Evolutionary conservation across 306 rosid species (phyloP).

Genomic region (barrel medic (Medicago truncatula)): DNA sequence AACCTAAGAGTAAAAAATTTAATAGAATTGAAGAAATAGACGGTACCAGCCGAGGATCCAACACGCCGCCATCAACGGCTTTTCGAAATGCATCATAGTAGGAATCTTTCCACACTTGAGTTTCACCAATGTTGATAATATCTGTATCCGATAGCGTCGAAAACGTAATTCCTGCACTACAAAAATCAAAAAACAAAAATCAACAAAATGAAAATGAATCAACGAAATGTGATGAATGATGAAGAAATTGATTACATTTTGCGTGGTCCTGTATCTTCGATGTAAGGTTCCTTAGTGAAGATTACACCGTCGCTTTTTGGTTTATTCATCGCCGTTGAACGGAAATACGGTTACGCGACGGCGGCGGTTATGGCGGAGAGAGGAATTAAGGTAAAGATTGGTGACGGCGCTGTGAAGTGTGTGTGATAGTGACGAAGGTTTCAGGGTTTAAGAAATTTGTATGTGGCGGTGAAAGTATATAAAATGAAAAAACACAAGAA

Average conservation of each 20-base stretch:
- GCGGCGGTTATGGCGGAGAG: no score
- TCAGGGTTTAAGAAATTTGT: no score
- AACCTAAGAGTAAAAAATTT: neutral
- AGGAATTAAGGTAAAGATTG: no score
- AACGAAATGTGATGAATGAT: neutral
- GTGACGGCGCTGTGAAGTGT: no score
- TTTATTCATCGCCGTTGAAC: conserved; percentile 44
- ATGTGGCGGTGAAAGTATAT: no score
- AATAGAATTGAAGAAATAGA: neutral
- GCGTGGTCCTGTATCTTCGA: conserved; percentile 76
- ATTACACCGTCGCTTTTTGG: conserved; percentile 52
- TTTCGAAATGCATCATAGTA: conserved; percentile 59
- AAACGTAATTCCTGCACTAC: conserved; percentile 73
- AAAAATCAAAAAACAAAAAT: conserved; percentile 14
- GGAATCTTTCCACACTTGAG: conserved; percentile 62
- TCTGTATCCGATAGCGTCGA: conserved; percentile 69
- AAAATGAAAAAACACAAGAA: no score
- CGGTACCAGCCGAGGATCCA: conserved; percentile 88
- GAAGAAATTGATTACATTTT: conserved; percentile 53
- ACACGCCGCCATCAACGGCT: conserved; percentile 65
- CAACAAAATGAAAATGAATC: no score
- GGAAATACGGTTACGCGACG: no score
- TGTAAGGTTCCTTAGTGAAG: conserved; percentile 80
- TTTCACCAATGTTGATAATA: conserved; percentile 66
- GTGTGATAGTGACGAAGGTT: no score